Conservation (phyloP, 2,329 filamentous ascomycete species). For the Claviceps fusiformis region DNA sequence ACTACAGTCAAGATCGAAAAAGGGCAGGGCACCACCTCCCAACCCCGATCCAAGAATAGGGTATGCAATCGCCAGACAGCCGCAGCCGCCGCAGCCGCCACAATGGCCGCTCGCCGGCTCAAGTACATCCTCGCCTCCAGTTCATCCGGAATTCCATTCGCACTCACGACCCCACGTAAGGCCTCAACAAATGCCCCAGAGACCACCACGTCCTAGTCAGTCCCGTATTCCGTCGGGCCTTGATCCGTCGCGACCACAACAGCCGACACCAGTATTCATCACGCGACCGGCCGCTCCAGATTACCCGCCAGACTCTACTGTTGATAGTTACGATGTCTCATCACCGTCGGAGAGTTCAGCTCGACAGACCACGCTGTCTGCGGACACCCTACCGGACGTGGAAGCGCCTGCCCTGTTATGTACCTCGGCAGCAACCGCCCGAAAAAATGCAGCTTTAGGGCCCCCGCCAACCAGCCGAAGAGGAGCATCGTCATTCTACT, state of each 20-base stretch:
- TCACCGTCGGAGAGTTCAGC: conserved; percentile 35
- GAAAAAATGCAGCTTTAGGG: conserved; percentile 41
- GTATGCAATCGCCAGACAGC: conserved; percentile 33
- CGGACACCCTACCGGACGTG: conserved; percentile 47
- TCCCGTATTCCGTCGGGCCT: conserved; percentile 46
- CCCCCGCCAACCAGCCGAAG: conserved; percentile 47
- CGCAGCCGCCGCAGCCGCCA: conserved; percentile 36
- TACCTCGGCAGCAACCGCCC: conserved; percentile 15
- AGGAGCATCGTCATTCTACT: conserved; percentile 52
- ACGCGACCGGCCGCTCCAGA: conserved; percentile 19
- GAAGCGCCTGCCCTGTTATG: conserved; percentile 26
- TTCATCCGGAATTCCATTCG: conserved; percentile 21
- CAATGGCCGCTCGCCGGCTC: conserved; percentile 40
- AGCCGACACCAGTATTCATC: conserved; percentile 38
- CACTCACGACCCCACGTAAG: conserved; percentile 39
- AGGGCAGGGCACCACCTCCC: conserved; percentile 10
- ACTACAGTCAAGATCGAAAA: conserved; percentile 10
- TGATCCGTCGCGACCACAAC: conserved; percentile 41
- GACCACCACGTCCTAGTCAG: conserved; percentile 45
- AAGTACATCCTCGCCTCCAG: conserved; percentile 20
- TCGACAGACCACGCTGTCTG: conserved; percentile 37
- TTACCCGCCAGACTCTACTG: conserved; percentile 15
- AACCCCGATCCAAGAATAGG: conserved; percentile 11
- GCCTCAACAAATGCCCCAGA: conserved; percentile 36
- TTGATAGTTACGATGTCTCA: conserved; percentile 24